Base-by-base conservation (phyloP, 352 stramenopile species). In the Pythium pectinolyticum region DNA sequence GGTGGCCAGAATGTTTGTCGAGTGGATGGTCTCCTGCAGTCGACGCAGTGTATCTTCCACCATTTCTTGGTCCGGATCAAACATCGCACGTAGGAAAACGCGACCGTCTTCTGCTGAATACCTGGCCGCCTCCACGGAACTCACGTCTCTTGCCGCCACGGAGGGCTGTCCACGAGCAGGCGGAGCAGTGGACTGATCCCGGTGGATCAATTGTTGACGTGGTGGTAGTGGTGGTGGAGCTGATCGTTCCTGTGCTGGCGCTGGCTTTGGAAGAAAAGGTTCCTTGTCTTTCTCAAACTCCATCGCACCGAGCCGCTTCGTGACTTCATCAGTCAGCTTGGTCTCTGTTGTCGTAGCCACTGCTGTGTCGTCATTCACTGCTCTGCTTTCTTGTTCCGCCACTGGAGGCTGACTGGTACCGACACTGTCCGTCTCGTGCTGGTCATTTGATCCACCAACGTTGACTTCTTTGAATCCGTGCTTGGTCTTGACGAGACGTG, bases 381-480 rank as follows among this genome's bases (percentile, higher is more conserved):
- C n/a, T 9, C 7, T 24, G 9, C 12, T 24, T 11, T 8, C 22
- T 50, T 32, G n/a, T n/a, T n/a, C n/a, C n/a, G n/a, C 22, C 7
- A 28, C 43, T 17, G 43, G 32, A 31, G 43, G 9, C 22, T 50
- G 43, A 11, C 43, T 50, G 43, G n/a, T 24, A 32, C 3, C n/a
- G n/a, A n/a, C n/a, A 32, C 22, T 50, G 22, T n/a, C n/a, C 11
- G 8, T 50, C 43, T 34, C 27, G 7, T 1, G 14, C 39, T 39
- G 27, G 11, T 9, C 32, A 48, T 46, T n/a, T 28, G 37, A 31
- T 2, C 10, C 35, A 17, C 48, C 59, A 27, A 79, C 57, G 22
- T 69, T 61, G 3, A 87, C 69, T 63, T 88, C 78, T 34, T 81
- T 80, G 63, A 75, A 75, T 0, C 78, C 78, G 40, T 85, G 59